A percentile compares a stretch with the other conserved stretches of the same genome.
Conservation (phyloP, 169 alveolate genomes). For the Condylostoma magnum region DNA sequence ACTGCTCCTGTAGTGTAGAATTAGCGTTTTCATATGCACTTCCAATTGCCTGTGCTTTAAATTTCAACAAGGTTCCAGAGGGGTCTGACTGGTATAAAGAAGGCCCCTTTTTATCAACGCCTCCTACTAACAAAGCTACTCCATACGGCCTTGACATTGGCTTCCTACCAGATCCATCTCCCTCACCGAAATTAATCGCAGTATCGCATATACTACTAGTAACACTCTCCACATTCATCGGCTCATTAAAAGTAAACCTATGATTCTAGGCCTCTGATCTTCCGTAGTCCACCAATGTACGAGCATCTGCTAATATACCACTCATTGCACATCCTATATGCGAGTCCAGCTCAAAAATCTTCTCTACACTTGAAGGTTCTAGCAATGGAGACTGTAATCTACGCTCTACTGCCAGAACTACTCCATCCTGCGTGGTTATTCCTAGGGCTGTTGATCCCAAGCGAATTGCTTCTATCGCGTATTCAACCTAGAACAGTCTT, state of each 20-base stretch:
- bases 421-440: slow-evolving; percentile 94
- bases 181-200: slow-evolving; percentile 94
- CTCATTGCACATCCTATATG: slow-evolving; percentile 97
- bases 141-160: slow-evolving; percentile 80
- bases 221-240: slow-evolving; percentile 85
- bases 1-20: slow-evolving; percentile 63
- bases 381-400: slow-evolving; percentile 87
- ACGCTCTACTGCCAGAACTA: slow-evolving; percentile 96
- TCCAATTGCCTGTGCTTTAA: slow-evolving; percentile 80
- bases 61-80: slow-evolving; percentile 76
- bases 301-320: slow-evolving; percentile 98
- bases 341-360: slow-evolving; percentile 92
- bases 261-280: slow-evolving; percentile 96
- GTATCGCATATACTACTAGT: slow-evolving; percentile 88
- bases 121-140: slow-evolving; percentile 77
- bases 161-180: slow-evolving; percentile 49
- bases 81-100: slow-evolving; percentile 76
- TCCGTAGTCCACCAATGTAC: slow-evolving; percentile 97
- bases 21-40: slow-evolving; percentile 79
- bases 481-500: slow-evolving; percentile 95
- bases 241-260: slow-evolving; percentile 93
- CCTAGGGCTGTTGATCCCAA: slow-evolving; percentile 98
- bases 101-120: slow-evolving; percentile 76
- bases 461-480: slow-evolving; percentile 95
- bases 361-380: slow-evolving; percentile 92